Evolutionary conservation across 140 eudicot species (phyloP), one percentile per base, ranked within the genome.

Genomic region (Oenanthe javanica): DNA sequence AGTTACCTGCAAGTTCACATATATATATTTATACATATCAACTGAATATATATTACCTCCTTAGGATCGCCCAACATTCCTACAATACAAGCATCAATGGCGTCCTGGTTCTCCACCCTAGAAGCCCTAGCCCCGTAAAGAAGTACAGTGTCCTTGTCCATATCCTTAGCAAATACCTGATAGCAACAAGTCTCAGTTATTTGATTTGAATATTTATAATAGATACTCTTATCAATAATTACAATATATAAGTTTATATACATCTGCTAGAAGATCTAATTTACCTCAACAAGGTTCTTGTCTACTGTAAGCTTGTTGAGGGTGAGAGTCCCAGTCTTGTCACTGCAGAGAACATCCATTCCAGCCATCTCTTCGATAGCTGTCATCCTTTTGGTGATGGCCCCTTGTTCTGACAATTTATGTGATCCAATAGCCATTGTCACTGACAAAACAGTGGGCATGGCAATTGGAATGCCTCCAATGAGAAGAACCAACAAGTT

Each of bases 81-180:
- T n/a, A 94, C 98, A 72, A 94, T 94, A 82, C 98, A 94, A 81
- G 97, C 91, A 86, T 94, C 98, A 52, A 94, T 94, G 23, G 98
- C 97, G 77, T 93, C 98, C 82, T 93, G 98, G 84, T 93, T 93
- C 81, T 93, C 98, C 27, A 92, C 97, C 74, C 98, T 92, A 46
- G 98, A 94, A 86, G 98, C 94, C 88, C 97, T 90, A 75, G 98
- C 98, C 50, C 91, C 98, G 18, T 82, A 72, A 61, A 92, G 88
- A 19, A 94, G 70, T 21, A 89, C 96, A 2, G 54, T 57, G 2
- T 94, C 96, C 86, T 85, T 90, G 83, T 94, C 94, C 84, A 88
- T 63, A 79, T 87, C 91, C 55, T 86, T 86, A 8, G 87, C 70
- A 74, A 91, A 93, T 1, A 85, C 86, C 97, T 92, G 75, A 81